Conservation (phyloP, 2,329 filamentous ascomycete species). For the Pyrenophora graminea region DNA sequence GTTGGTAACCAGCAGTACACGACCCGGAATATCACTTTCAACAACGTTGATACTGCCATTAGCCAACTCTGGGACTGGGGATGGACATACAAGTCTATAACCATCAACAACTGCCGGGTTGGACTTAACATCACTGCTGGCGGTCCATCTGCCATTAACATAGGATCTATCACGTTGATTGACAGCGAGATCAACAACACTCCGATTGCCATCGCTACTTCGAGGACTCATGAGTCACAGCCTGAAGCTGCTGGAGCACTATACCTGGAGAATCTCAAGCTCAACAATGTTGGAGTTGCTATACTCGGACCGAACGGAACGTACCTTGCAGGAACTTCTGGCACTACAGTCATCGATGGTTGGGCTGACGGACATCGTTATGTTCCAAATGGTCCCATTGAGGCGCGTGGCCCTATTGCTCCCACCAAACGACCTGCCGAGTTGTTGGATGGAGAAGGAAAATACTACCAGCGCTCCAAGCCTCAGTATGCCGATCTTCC, state of each 20-base stretch:
- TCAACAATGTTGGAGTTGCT: slow-evolving; percentile 53
- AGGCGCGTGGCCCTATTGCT: slow-evolving; percentile 51
- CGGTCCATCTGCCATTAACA: slow-evolving; percentile 47
- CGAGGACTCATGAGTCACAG: slow-evolving; percentile 49
- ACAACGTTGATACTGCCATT: slow-evolving; percentile 58
- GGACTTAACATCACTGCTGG: slow-evolving; percentile 55
- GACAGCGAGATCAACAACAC: slow-evolving; percentile 60
- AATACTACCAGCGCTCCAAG: slow-evolving; percentile 58
- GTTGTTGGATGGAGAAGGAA: slow-evolving; percentile 52
- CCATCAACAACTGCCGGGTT: slow-evolving; percentile 57
- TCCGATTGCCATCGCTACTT: slow-evolving; percentile 56
- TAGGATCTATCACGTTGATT: slow-evolving; percentile 62
- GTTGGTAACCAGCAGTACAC: slow-evolving; percentile 60
- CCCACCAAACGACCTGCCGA: slow-evolving; percentile 48
- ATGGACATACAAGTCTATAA: slow-evolving; percentile 59
- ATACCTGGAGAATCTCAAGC: slow-evolving; percentile 63
- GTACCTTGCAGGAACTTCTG: slow-evolving; percentile 32
- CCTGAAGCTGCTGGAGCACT: slow-evolving; percentile 55
- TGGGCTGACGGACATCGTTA: slow-evolving; percentile 44
- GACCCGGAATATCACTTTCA: slow-evolving; percentile 60
- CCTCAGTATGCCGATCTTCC: slow-evolving; percentile 54
- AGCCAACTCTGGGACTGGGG: slow-evolving; percentile 65
- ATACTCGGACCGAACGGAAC: slow-evolving; percentile 30
- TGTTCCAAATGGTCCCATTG: slow-evolving; percentile 46
- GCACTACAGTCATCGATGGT: slow-evolving; percentile 26